Evolutionary conservation across 129 eudicot genomes (phyloP).

Genomic region (Centaurea solstitialis): DNA sequence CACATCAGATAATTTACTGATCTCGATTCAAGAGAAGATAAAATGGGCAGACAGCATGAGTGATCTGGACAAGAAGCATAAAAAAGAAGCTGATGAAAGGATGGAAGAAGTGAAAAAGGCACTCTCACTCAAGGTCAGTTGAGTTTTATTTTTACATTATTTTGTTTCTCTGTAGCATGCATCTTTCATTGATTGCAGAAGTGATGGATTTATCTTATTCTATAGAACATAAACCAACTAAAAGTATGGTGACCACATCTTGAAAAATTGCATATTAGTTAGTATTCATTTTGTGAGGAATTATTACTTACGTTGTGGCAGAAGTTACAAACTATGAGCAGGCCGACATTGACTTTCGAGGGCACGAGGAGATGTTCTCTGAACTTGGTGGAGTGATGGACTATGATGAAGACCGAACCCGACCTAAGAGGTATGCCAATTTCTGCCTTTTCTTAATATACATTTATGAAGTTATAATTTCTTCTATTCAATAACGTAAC

Average conservation of each 20-base stretch:
- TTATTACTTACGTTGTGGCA: conserved; percentile 78
- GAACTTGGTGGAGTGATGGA: conserved; percentile 91
- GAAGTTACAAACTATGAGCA: conserved; percentile 87
- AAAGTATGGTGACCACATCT: background rate
- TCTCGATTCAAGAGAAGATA: conserved; percentile 85
- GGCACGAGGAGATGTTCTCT: conserved; percentile 79
- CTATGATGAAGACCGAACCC: conserved; percentile 46
- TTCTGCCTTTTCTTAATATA: too few relatives aligned
- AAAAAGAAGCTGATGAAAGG: conserved; percentile 68
- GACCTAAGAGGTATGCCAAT: conserved; percentile 27
- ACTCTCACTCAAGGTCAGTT: conserved; percentile 75
- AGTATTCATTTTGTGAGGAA: background rate
- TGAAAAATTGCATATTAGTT: conserved; percentile 6
- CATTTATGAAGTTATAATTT: too few relatives aligned
- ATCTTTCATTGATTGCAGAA: background rate
- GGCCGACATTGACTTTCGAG: conserved; percentile 79
- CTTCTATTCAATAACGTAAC: background rate
- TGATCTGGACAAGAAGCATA: conserved; percentile 77
- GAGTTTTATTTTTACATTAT: background rate
- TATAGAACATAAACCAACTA: background rate
- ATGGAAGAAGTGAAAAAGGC: conserved; percentile 80
- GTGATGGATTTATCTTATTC: background rate
- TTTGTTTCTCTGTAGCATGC: too few relatives aligned
- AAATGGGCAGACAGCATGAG: conserved; percentile 90
- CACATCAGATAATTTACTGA: conserved; percentile 73